Base-by-base conservation (phyloP, 164 flowering plant species). In the Protea cynaroides region DNA sequence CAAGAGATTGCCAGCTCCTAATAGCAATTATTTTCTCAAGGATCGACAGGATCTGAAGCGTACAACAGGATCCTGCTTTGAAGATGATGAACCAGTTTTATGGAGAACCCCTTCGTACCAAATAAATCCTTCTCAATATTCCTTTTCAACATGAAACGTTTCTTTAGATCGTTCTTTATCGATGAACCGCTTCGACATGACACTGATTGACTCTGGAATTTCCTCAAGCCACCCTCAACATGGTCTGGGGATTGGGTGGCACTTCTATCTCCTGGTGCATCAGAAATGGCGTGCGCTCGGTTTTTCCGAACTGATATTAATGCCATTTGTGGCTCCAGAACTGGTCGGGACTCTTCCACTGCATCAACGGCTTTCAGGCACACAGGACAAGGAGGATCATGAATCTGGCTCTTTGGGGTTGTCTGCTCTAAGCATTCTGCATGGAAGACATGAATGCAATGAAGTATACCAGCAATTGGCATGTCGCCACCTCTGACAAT, bases 351-450 rank as follows among this genome's bases (percentile, higher is more conserved):
- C 59, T 75, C 75, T 37, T 74, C 77, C 2, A 29, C 24, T 13
- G 61, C 34, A 52, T 64, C 72, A 11, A 65, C 25, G 29, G 58
- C 50, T 70, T 74, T 81, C 68, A 64, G 18, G 65, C 85, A 82
- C 46, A 78, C 7, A 21, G 85, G 85, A 63, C 85, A 82, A 55
- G 80, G 80, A 21, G 85, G 85, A 25, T 82, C 85, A 43, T 71
- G 71, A 19, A 69, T 70, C 37, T 75, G 76, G 36, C 73, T 54
- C 62, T 78, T 82, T 55, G 83, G 80, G 14, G 81, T 82, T 21
- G 69, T 56, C 64, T 79, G 78, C 56, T 79, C 85, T 71, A 82
- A 72, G 63, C 85, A 82, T 49, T 82, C 85, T 0, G 81, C 85
- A 70, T 82, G 85, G 60, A 78, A 82, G 22, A 78, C 79, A 62